Conservation (phyloP, 2,329 filamentous ascomycete species). For the Cordyceps fumosorosea region DNA sequence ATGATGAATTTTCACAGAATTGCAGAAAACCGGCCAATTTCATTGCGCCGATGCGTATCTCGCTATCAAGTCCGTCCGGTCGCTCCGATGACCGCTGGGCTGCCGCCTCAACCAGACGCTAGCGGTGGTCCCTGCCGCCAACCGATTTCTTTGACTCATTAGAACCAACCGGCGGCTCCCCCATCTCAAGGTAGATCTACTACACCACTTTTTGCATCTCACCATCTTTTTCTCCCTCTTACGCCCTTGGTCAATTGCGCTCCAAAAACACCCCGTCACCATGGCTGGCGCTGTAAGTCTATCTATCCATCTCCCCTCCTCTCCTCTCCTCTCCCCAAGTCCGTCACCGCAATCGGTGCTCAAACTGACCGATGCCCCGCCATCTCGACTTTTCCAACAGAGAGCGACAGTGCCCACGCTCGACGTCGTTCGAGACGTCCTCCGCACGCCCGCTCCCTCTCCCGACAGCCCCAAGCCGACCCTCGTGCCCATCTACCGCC, state of each 20-base stretch:
- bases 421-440: slow-evolving; percentile 38
- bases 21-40: too few species aligned
- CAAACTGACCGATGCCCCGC: slow-evolving; percentile 12
- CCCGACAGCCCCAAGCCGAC: slow-evolving; percentile 44
- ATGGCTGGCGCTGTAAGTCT: slow-evolving; percentile 26
- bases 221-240: not conserved
- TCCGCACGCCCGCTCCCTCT: slow-evolving; percentile 28
- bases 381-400: slow-evolving; percentile 20
- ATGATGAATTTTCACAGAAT: too few species aligned
- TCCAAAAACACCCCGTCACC: slow-evolving; percentile 6
- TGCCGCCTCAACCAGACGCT: not conserved
- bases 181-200: not conserved
- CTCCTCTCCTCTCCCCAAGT: not conserved
- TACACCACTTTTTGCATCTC: not conserved
- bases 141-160: not conserved
- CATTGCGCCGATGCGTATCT: too few species aligned
- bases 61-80: not conserved
- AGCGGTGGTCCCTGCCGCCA: not conserved
- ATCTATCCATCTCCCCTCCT: not conserved
- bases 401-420: slow-evolving; percentile 39
- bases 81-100: slow-evolving; percentile 8
- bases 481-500: slow-evolving; percentile 73
- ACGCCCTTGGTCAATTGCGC: not conserved
- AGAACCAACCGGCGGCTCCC: not conserved
- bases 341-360: not conserved